Evolutionary conservation across 2,329 filamentous ascomycete species (phyloP).

Genomic region (Nannizziopsis barbatae): DNA sequence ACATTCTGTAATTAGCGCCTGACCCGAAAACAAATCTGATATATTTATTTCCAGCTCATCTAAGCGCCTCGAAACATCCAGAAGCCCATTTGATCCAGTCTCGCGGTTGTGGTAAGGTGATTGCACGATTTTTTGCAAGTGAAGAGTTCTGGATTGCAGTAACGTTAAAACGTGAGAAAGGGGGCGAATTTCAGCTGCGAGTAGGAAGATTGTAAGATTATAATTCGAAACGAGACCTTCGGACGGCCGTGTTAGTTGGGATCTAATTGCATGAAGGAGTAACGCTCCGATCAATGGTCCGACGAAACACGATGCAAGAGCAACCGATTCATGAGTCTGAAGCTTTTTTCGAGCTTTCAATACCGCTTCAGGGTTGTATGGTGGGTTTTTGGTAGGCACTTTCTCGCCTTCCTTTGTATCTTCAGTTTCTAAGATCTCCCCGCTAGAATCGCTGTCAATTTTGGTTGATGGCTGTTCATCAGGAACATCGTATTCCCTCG

Average conservation of each 20-base stretch:
- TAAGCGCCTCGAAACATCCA: slow-evolving; percentile 54
- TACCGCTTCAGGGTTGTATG: slow-evolving; percentile 17
- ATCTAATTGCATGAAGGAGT: slow-evolving; percentile 68
- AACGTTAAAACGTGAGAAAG: slow-evolving; percentile 71
- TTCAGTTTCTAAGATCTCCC: neutral
- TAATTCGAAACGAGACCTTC: slow-evolving; percentile 85
- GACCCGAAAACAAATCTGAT: slow-evolving; percentile 25
- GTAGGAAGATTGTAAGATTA: slow-evolving; percentile 80
- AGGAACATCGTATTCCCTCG: slow-evolving; percentile 24
- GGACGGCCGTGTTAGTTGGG: slow-evolving; percentile 68
- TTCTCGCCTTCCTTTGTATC: slow-evolving; percentile 11
- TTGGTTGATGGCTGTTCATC: slow-evolving; percentile 22
- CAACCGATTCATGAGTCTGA: slow-evolving; percentile 60
- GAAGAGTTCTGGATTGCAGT: slow-evolving; percentile 64
- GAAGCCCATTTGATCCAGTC: slow-evolving; percentile 28
- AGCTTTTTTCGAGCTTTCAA: slow-evolving; percentile 51
- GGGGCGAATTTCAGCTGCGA: slow-evolving; percentile 76
- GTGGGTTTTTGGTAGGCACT: slow-evolving; percentile 8
- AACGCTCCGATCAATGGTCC: slow-evolving; percentile 71
- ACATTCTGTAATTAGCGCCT: slow-evolving; percentile 12
- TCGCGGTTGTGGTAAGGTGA: slow-evolving; percentile 22
- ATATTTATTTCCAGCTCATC: slow-evolving; percentile 56
- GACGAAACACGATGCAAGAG: slow-evolving; percentile 66
- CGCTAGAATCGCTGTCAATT: slow-evolving; percentile 20
- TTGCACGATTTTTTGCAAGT: slow-evolving; percentile 62